These are phyloP conservation scores for Eudorina sp. DNA, from an alignment of 139 green algal genomes.

Conservation along the genomic window DNA sequence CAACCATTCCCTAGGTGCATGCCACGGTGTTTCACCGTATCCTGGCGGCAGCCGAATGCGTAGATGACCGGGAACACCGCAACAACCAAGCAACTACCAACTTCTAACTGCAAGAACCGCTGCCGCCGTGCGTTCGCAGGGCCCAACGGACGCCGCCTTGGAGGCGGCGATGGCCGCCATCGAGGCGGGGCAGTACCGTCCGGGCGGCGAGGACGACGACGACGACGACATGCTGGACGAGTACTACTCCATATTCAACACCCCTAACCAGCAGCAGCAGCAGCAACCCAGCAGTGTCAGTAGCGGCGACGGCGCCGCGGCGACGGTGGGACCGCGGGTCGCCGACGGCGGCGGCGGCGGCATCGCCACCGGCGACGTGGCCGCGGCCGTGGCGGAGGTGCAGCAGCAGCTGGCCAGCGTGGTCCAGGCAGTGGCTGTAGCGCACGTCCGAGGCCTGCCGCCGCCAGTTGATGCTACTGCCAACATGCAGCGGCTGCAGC, in stretches of 20 bases:
- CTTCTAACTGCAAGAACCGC: too few species aligned
- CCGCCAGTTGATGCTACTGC: conserved; percentile 14
- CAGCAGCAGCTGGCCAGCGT: conserved; percentile 32
- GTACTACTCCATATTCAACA: conserved; percentile 14
- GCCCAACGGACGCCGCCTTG: conserved; percentile 29
- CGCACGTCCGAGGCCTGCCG: conserved; percentile 18
- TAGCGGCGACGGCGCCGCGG: background rate
- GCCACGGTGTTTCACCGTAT: too few species aligned
- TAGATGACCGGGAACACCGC: too few species aligned
- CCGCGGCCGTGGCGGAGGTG: conserved; percentile 38
- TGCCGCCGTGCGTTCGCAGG: background rate
- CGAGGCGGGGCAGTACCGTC: background rate
- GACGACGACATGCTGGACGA: background rate
- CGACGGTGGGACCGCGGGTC: background rate
- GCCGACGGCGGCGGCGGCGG: background rate
- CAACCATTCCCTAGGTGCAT: too few species aligned
- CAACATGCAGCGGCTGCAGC: conserved; percentile 34
- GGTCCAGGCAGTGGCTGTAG: conserved; percentile 8
- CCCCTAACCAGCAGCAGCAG: conserved; percentile 1
- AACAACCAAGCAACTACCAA: too few species aligned
- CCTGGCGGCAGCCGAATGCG: too few species aligned
- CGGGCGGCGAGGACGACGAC: background rate
- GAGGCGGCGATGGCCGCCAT: background rate
- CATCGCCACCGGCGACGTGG: background rate
- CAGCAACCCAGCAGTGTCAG: background rate